phyloP scores from a whole-genome alignment of 1,284 basidiomycete species.

The Rhodotorula sp. region DNA sequence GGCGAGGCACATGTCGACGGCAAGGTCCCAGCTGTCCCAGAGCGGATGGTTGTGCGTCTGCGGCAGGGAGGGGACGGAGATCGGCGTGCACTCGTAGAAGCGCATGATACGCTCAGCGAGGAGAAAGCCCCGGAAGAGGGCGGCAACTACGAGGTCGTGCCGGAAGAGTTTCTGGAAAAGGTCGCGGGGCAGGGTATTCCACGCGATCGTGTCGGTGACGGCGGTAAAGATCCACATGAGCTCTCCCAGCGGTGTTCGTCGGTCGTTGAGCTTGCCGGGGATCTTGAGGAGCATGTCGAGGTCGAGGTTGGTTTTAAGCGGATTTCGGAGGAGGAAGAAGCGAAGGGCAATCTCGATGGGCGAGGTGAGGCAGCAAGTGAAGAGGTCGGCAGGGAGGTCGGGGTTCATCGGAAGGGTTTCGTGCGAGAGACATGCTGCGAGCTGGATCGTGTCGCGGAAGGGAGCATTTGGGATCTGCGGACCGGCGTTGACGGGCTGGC shows the following conservation, averaged over 20 bases:
- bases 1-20: conserved; percentile 90
- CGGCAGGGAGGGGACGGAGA: conserved; percentile 87
- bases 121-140: conserved; percentile 93
- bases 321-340: conserved; percentile 89
- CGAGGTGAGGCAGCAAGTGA: conserved; percentile 95
- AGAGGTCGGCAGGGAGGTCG: conserved; percentile 93
- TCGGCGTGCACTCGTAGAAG: conserved; percentile 94
- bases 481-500: conserved; percentile 45
- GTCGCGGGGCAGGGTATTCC: conserved; percentile 92
- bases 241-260: conserved; percentile 92
- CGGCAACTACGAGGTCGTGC: conserved; percentile 93
- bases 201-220: conserved; percentile 97
- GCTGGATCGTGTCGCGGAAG: conserved; percentile 86
- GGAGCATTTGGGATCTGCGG: conserved; percentile 57
- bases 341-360: conserved; percentile 97
- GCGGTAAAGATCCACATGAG: conserved; percentile 99
- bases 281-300: conserved; percentile 93
- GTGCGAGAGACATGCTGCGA: conserved; percentile 88
- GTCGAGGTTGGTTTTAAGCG: conserved; percentile 57
- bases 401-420: conserved; percentile 93
- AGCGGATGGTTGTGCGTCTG: conserved; percentile 92
- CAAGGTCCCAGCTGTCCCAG: conserved; percentile 97
- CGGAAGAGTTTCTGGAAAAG: conserved; percentile 92
- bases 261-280: conserved; percentile 93
- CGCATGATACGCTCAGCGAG: conserved; percentile 98